Base-by-base conservation (phyloP, 148 eudicot genomes). In the Persicaria maculosa region DNA sequence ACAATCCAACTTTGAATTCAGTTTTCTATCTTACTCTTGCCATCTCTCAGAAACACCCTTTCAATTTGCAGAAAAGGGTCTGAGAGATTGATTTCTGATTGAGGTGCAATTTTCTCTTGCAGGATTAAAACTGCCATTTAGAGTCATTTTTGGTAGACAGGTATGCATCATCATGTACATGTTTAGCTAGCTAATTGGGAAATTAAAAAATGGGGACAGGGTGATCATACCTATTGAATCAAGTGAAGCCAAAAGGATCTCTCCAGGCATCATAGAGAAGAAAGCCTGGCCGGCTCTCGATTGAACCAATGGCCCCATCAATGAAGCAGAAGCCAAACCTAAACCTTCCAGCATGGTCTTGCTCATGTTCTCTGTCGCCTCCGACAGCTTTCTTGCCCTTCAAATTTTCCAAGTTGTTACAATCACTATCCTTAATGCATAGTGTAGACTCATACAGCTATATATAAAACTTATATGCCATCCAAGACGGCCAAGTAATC, bases 211-310 rank as follows among this genome's bases (percentile, higher is more conserved):
- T 15, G 14, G 4, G 0, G 9, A 44, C 45, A 15, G 80, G 90
- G 55, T 59, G 67, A 25, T 1, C 4, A 59, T 88, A 93, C 98
- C 90, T 70, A 94, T 80, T 74, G 93, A 91, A 83, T 94, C 97
- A 75, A 94, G 87, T 25, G 98, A 94, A 78, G 98, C 98, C 67
- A 94, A 83, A 74, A 91, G 86, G 68, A 91, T 88, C 78, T 94
- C 88, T 43, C 98, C 98, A 0, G 98, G 98, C 83, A 90, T 86
- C 95, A 91, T 85, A 76, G 89, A 69, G 22, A 91, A 77, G 80
- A 94, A 84, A 7, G 88, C 82, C 68, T 85, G 87, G 31, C 98
- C 98, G 2, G 91, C 85, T 79, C 86, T 82, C 22, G 98, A 91
- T 45, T 85, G 83, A 78, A 94, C 91, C 79, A 89, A 76, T 0